Conservation (phyloP, 768 basidiomycete genomes). For the Obba rivulosa region DNA sequence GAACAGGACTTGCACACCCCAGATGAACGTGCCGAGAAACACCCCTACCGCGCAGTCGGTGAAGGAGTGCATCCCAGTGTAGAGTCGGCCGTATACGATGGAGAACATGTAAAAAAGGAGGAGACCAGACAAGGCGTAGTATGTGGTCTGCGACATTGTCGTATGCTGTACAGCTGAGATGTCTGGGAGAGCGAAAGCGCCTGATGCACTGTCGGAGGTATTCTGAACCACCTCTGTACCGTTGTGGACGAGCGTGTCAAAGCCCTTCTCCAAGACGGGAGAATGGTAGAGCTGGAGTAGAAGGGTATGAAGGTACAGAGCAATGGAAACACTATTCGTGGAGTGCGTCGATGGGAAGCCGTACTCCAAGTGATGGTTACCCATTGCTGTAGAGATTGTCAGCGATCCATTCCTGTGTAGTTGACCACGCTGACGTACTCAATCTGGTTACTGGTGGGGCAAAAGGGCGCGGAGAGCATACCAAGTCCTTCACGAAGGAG, state of each 20-base stretch:
- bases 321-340: slow-evolving; percentile 86
- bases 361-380: slow-evolving; percentile 82
- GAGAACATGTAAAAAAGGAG: slow-evolving; percentile 58
- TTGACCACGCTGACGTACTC: slow-evolving; percentile 36
- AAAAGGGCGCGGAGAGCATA: slow-evolving; percentile 87
- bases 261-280: not conserved
- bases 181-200: slow-evolving; percentile 9
- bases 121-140: slow-evolving; percentile 32
- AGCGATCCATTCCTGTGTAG: not conserved
- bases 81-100: slow-evolving; percentile 76
- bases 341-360: slow-evolving; percentile 97
- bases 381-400: slow-evolving; percentile 46
- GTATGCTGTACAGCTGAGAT: not conserved
- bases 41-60: slow-evolving; percentile 65
- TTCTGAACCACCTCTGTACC: not conserved
- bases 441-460: slow-evolving; percentile 88
- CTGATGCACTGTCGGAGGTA: slow-evolving; percentile 15
- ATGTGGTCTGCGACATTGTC: slow-evolving; percentile 42
- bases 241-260: not conserved
- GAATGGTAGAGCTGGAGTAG: slow-evolving; percentile 45
- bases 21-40: slow-evolving; percentile 60
- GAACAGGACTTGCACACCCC: slow-evolving; percentile 38
- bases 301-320: slow-evolving; percentile 67
- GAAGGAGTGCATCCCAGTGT: slow-evolving; percentile 87
- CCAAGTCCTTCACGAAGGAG: slow-evolving; percentile 83